Conservation (phyloP, 2,329 filamentous ascomycete species). For the Paradendryphiella salina region DNA sequence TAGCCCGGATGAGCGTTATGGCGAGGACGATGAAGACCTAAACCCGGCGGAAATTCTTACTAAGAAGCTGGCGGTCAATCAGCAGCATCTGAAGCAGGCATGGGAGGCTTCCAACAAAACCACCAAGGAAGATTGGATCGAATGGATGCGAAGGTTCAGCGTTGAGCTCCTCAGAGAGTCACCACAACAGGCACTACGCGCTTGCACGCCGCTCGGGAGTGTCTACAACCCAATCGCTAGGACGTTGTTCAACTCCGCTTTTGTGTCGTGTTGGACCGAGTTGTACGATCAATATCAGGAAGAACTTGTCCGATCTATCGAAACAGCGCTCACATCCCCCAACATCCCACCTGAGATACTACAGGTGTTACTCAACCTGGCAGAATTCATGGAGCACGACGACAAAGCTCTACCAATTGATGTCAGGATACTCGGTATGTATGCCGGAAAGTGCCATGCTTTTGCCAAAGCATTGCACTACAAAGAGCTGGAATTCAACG, state of each 20-base stretch:
- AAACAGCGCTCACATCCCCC: constrained; percentile 90
- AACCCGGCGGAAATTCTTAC: constrained; percentile 80
- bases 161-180: constrained; percentile 94
- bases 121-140: constrained; percentile 98
- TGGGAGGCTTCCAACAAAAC: constrained; percentile 98
- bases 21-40: constrained; percentile 76
- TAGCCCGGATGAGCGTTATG: constrained; percentile 80
- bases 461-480: constrained; percentile 98
- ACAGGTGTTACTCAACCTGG: constrained; percentile 90
- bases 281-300: constrained; percentile 97
- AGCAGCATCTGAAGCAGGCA: constrained; percentile 92
- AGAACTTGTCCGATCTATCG: constrained; percentile 92
- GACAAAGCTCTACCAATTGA: constrained; percentile 98
- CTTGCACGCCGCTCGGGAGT: constrained; percentile 87
- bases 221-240: constrained; percentile 89
- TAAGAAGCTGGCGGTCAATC: constrained; percentile 96
- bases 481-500: constrained; percentile 97
- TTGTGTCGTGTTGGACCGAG: constrained; percentile 98
- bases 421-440: constrained; percentile 88
- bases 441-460: constrained; percentile 94
- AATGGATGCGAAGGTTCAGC: constrained; percentile 97
- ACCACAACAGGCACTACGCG: constrained; percentile 90
- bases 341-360: constrained; percentile 96
- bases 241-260: constrained; percentile 97
- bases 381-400: constrained; percentile 99